Conservation (phyloP, 1,139 yeast genomes). For the Blastobotrys proliferans region DNA sequence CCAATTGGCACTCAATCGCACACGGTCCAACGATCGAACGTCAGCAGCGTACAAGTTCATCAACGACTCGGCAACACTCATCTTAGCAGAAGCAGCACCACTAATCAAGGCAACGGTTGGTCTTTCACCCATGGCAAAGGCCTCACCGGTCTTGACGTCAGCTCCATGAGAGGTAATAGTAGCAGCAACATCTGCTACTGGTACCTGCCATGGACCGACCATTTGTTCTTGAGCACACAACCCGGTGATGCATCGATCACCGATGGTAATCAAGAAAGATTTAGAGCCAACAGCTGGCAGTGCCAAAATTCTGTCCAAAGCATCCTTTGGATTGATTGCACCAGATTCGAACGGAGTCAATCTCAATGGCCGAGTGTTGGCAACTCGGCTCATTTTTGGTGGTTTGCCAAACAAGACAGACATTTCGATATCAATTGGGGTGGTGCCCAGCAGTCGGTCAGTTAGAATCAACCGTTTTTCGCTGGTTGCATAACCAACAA, state of each 20-base stretch:
- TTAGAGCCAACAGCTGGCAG: conserved; percentile 96
- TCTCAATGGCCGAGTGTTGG: conserved; percentile 57
- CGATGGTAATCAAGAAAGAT: conserved; percentile 91
- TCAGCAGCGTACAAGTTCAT: conserved; percentile 90
- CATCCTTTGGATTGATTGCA: conserved; percentile 43
- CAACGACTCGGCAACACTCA: conserved; percentile 94
- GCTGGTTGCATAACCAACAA: conserved; percentile 89
- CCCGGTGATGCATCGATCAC: conserved; percentile 96
- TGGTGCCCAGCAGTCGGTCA: conserved; percentile 67
- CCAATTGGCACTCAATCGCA: conserved; percentile 96
- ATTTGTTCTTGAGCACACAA: conserved; percentile 96
- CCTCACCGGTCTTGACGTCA: conserved; percentile 82
- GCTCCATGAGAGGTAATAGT: conserved; percentile 88
- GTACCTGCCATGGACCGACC: conserved; percentile 99
- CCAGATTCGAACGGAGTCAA: conserved; percentile 48
- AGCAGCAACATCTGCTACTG: conserved; percentile 99
- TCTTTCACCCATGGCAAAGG: conserved; percentile 95
- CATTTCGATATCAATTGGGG: conserved; percentile 97
- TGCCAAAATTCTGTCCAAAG: conserved; percentile 76
- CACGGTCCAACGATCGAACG: conserved; percentile 65
- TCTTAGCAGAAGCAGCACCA: conserved; percentile 94
- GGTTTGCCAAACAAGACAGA: conserved; percentile 95
- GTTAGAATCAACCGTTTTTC: conserved; percentile 80
- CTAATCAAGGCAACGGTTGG: conserved; percentile 87
- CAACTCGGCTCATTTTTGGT: conserved; percentile 87